Conservation (phyloP, 2,329 filamentous ascomycete species). For the Aureobasidium namibiae region DNA sequence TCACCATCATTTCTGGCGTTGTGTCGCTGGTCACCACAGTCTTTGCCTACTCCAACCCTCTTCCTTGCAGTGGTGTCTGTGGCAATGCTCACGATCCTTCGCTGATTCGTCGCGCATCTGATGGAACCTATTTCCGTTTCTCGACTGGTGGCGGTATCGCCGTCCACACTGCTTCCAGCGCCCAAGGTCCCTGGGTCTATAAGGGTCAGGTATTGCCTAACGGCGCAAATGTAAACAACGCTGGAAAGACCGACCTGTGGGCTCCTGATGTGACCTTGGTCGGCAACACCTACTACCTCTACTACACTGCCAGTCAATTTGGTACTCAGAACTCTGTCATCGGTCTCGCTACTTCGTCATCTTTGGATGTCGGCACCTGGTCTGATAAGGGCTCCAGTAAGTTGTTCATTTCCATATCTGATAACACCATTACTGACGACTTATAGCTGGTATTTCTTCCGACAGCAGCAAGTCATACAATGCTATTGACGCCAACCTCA, state of each 20-base stretch:
- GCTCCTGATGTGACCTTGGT: conserved; percentile 56
- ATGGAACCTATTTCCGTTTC: conserved; percentile 46
- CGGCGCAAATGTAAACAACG: conserved; percentile 39
- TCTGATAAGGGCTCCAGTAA: conserved; percentile 47
- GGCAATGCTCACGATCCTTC: conserved; percentile 42
- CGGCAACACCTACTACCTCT: conserved; percentile 54
- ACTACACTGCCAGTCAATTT: conserved; percentile 57
- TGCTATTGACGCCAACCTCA: conserved; percentile 45
- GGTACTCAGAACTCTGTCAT: conserved; percentile 55
- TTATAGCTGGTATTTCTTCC: conserved; percentile 39
- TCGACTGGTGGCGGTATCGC: conserved; percentile 44
- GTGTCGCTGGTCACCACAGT: conserved; percentile 14
- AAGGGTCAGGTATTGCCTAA: conserved; percentile 38
- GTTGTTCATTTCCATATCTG: not conserved
- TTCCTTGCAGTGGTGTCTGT: conserved; percentile 34
- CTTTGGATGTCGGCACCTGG: conserved; percentile 49
- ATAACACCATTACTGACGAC: not conserved
- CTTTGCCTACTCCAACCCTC: conserved; percentile 32
- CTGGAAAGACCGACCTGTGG: conserved; percentile 44
- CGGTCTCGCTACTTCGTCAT: conserved; percentile 45
- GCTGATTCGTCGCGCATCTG: conserved; percentile 37
- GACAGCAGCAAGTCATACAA: conserved; percentile 34
- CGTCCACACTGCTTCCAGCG: conserved; percentile 38
- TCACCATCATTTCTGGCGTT: not conserved
- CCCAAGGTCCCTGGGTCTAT: conserved; percentile 45